A percentile compares a stretch with the other conserved stretches of the same genome.
These are phyloP conservation scores for Heterobasidion irregulare DNA, from an alignment of 1,284 basidiomycete species.

Conservation along the genomic window DNA sequence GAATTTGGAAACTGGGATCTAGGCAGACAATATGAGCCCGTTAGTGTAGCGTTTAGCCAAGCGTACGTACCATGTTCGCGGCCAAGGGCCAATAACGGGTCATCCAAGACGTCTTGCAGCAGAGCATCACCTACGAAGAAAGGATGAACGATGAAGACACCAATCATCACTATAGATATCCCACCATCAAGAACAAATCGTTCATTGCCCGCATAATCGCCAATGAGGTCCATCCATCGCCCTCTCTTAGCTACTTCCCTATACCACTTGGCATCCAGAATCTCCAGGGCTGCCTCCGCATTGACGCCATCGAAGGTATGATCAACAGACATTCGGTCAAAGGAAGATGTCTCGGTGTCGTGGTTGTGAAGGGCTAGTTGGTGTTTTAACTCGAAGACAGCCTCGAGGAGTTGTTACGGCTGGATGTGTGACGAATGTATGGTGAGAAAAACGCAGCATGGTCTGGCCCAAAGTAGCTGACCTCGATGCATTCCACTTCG, in stretches of 20 bases:
- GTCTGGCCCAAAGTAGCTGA: too few species aligned
- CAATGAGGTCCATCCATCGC: conserved; percentile 61
- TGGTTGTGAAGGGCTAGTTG: too few species aligned
- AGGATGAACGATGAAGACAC: neutral
- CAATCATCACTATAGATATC: conserved; percentile 4
- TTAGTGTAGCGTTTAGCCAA: neutral
- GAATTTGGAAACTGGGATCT: conserved; percentile 52
- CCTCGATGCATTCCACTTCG: too few species aligned
- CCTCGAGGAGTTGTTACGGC: too few species aligned
- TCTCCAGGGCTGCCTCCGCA: conserved; percentile 16
- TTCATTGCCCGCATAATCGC: conserved; percentile 62
- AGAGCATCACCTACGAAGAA: conserved; percentile 43
- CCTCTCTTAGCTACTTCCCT: conserved; percentile 25
- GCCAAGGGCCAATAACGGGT: conserved; percentile 48
- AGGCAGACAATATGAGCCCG: neutral
- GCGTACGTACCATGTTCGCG: conserved; percentile 25
- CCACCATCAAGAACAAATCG: conserved; percentile 60
- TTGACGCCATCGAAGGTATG: too few species aligned
- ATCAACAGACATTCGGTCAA: too few species aligned
- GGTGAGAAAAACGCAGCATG: too few species aligned
- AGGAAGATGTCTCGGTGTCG: too few species aligned
- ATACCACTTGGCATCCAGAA: conserved; percentile 32
- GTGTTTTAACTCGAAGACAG: too few species aligned
- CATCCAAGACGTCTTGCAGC: conserved; percentile 48
- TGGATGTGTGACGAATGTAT: too few species aligned